Percentiles rank a stretch among this genome's conserved stretches.
These are phyloP conservation scores for Chlorella sp. DNA, from an alignment of 139 green algal genomes.

Conservation along the genomic window DNA sequence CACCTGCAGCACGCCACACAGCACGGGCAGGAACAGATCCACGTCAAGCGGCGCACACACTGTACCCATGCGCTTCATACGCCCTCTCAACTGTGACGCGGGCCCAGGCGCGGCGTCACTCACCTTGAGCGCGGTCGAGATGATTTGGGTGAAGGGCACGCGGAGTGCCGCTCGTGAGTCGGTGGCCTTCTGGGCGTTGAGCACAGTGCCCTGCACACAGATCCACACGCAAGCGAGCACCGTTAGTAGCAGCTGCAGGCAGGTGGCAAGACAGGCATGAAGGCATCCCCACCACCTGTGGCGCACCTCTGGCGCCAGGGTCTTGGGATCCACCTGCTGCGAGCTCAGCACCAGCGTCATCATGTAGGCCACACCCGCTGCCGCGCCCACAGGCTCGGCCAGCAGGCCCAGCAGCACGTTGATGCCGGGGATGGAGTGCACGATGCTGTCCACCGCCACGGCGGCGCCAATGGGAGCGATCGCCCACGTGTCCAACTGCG, in stretches of 20 bases:
- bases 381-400: conserved; percentile 50
- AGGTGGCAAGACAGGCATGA: not conserved
- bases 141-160: conserved; percentile 61
- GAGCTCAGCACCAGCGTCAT: conserved; percentile 57
- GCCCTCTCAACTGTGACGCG: too few species aligned
- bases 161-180: conserved; percentile 47
- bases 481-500: conserved; percentile 12
- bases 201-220: conserved; percentile 45
- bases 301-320: conserved; percentile 53
- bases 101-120: too few species aligned
- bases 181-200: conserved; percentile 56
- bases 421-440: conserved; percentile 54
- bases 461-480: conserved; percentile 39
- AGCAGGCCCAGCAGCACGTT: conserved; percentile 49
- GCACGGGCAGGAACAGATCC: not conserved
- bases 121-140: conserved; percentile 49
- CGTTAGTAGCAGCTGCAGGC: not conserved
- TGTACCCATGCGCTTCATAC: conserved; percentile 15
- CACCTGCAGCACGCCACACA: not conserved
- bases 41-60: too few species aligned
- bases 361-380: conserved; percentile 63
- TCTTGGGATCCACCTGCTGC: conserved; percentile 50
- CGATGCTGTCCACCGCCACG: conserved; percentile 42
- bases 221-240: too few species aligned
- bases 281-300: not conserved